Base-by-base conservation (phyloP, 2,329 filamentous ascomycete genomes). In the Aaosphaeria pasadenensis region DNA sequence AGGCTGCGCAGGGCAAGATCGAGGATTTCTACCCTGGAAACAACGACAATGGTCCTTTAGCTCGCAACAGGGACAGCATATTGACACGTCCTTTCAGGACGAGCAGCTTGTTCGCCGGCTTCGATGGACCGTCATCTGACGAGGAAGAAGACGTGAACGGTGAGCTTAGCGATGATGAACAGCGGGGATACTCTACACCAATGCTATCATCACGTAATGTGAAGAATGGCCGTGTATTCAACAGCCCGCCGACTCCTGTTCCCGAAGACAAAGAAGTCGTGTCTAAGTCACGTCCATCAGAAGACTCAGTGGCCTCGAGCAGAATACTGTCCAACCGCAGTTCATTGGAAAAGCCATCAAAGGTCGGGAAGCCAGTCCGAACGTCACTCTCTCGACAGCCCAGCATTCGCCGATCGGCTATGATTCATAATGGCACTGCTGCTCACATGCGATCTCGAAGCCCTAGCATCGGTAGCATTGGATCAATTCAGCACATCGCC, bases 101-200 rank as follows among this genome's bases (percentile, higher is more conserved):
- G 43, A 92, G 88, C 70, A 94, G 88, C 63, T 75, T 95, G n/a
- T 94, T 94, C 69, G 88, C 89, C 31, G 89, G 89, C 0, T 94
- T 95, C 56, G 88, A 92, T 42, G 83, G 82, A 9, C 78, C 77
- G 40, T 89, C 84, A 60, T 70, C 67, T 43, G 69, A 71, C 35
- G 70, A 72, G 47, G 77, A 78, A 48, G 76, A 78, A 32, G 59
- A 62, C 17, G 9, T 9, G 33, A 86, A 85, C 6, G 85, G 85
- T 40, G 85, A 88, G 47, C 75, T 65, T 3, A 71, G 65, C 58
- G 87, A 89, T 56, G 79, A 80, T 1, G 86, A 89, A 57, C 88
- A 80, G 66, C 57, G 50, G 7, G 56, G 56, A 39, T 66, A 52
- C 40, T 58, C 59, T 5, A 62, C 85, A 32, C 82, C 83, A 1